Base-by-base conservation (phyloP, 441 rosid genomes). In the Metrosideros polymorpha region DNA sequence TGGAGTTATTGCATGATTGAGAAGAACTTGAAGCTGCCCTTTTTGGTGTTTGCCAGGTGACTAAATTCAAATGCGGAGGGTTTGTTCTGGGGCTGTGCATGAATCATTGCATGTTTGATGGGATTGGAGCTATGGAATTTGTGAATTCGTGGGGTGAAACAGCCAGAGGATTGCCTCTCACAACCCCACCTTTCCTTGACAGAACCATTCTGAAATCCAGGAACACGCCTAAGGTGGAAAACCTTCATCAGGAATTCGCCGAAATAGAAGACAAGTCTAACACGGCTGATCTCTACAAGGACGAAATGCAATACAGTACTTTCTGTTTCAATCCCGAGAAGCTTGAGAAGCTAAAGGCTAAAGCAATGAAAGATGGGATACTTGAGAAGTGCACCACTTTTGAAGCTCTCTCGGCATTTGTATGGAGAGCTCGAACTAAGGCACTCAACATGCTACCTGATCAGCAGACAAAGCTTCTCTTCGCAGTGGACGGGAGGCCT, bases 71-170 rank as follows among this genome's bases (percentile, higher is more conserved):
- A 84, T 94, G 97, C 42, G 98, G 99, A 86, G 98, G 99, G 66
- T 95, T 96, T 92, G 95, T 89, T 82, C 97, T 96, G 53, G 99
- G 99, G 76, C 88, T 96, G 56, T 92, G 94, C 90, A 92, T 94
- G 96, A 96, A 94, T 84, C 99, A 96, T 82, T 94, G 97, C 52
- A 94, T 95, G 96, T 94, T 94, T 61, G 99, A 96, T 89, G 98
- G 99, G 9, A 94, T 95, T 86, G 98, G 96, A 49, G 98, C 99
- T 6, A 95, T 96, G 99, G 98, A 96, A 85, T 96, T 96, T 88
- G 98, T 96, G 84, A 95, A 94, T 88, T 94, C 98, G 43, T 96
- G 99, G 98, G 98, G 95, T n/a, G 97, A 95, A 92, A 90, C 91
- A 52, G 97, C 99, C 82, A 91, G 99, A 91, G 97, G 96, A 29